phyloP scores from a whole-genome alignment of 768 basidiomycete genomes.

The Cubamyces lactineus region DNA sequence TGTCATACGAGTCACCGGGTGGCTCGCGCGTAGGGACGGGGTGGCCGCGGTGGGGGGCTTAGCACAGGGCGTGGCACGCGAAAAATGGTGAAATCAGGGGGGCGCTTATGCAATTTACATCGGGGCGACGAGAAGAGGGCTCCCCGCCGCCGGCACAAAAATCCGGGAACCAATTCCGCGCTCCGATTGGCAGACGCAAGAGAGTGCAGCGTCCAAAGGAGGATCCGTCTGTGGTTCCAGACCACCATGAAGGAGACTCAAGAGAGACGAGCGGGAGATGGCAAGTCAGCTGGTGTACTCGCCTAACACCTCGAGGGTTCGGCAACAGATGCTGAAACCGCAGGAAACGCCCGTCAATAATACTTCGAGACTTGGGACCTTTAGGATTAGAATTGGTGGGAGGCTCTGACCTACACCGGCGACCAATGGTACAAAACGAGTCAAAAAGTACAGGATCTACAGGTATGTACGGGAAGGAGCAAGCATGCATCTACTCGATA shows the following conservation, averaged over 20 bases:
- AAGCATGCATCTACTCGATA: conserved; percentile 8
- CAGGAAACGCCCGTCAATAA: too few species aligned
- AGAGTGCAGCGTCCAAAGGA: too few species aligned
- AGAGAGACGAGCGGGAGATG: too few species aligned
- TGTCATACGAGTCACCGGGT: background rate
- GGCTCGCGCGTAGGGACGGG: background rate
- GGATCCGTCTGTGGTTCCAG: too few species aligned
- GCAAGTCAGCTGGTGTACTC: too few species aligned
- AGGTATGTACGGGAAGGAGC: background rate
- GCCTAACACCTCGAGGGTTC: too few species aligned
- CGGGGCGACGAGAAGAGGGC: background rate
- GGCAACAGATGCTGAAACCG: too few species aligned
- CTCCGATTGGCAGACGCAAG: too few species aligned
- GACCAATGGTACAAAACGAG: background rate
- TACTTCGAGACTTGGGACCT: too few species aligned
- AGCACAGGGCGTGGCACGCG: background rate
- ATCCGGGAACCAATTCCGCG: too few species aligned
- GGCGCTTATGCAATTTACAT: conserved; percentile 8
- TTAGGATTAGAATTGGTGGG: background rate
- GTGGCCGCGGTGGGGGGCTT: background rate
- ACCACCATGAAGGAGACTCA: too few species aligned
- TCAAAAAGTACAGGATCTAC: background rate
- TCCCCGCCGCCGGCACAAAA: too few species aligned
- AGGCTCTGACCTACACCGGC: background rate
- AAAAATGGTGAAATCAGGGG: conserved; percentile 11